Conservation (phyloP, 139 green algal genomes). For the Gonium pectorale region DNA sequence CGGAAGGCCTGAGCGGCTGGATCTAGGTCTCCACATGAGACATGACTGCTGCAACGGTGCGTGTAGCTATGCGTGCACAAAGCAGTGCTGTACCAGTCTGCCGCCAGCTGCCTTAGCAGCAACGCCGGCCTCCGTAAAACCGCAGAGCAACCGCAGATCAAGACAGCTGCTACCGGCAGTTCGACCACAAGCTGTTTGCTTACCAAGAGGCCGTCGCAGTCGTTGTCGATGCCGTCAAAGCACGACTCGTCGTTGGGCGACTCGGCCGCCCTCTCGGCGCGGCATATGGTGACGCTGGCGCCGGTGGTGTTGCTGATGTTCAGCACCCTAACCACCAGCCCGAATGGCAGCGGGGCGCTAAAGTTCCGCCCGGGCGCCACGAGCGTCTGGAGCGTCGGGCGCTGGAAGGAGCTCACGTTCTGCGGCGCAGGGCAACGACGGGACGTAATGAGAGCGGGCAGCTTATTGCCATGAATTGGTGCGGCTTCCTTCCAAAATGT, state of each 20-base stretch:
- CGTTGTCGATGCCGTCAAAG: neutral
- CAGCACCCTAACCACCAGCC: neutral
- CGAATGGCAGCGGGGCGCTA: neutral
- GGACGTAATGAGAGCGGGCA: no score
- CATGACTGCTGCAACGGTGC: no score
- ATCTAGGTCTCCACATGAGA: no score
- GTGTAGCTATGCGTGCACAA: no score
- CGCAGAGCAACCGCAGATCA: no score
- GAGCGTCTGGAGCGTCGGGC: neutral
- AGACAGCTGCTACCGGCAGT: no score
- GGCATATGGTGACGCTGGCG: neutral
- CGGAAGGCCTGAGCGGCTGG: no score
- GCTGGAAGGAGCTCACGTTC: neutral
- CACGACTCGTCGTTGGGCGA: neutral
- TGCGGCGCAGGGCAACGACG: neutral
- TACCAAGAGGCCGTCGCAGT: constrained; percentile 12
- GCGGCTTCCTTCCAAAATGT: no score
- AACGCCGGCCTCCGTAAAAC: no score
- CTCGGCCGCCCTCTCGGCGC: neutral
- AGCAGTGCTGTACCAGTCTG: no score
- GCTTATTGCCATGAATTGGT: no score
- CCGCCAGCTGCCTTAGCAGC: no score
- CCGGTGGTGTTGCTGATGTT: neutral
- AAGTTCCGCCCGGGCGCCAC: neutral
- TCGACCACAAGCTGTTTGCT: neutral